A percentile compares a stretch with the other conserved stretches of the same genome.
Conservation (phyloP, 2,329 filamentous ascomycete species). For the Aspergillus aculeatus region DNA sequence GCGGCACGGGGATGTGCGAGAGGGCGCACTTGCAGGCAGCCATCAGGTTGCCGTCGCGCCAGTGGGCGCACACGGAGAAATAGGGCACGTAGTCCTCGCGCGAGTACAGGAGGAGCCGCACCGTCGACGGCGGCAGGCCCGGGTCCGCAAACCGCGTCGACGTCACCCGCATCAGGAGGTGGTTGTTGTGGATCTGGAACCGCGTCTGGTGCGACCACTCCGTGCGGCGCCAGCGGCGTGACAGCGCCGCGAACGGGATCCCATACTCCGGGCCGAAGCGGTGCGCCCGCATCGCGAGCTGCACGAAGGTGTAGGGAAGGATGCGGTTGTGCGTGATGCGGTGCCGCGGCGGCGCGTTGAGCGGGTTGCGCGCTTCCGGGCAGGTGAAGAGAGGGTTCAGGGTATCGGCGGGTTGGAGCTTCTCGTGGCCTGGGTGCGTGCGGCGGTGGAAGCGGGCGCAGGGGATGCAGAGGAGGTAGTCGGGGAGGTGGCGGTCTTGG, state of each 20-base stretch:
- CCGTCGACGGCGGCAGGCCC: slow-evolving; percentile 51
- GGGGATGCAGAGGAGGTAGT: slow-evolving; percentile 59
- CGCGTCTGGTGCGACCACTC: slow-evolving; percentile 57
- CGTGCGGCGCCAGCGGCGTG: slow-evolving; percentile 55
- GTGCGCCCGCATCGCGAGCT: slow-evolving; percentile 54
- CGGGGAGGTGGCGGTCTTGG: slow-evolving; percentile 53
- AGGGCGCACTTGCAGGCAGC: slow-evolving; percentile 61
- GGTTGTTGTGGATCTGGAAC: slow-evolving; percentile 54
- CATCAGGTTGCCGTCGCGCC: slow-evolving; percentile 61
- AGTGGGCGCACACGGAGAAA: slow-evolving; percentile 63
- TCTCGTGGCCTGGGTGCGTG: slow-evolving; percentile 53
- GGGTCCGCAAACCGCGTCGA: slow-evolving; percentile 54
- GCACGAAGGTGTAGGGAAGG: slow-evolving; percentile 59
- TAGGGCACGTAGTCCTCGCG: slow-evolving; percentile 62
- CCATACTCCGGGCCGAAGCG: slow-evolving; percentile 51
- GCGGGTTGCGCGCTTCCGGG: slow-evolving; percentile 52
- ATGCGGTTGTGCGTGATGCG: slow-evolving; percentile 55
- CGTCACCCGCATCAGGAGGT: slow-evolving; percentile 58
- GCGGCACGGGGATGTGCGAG: slow-evolving; percentile 53
- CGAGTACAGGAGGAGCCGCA: slow-evolving; percentile 58
- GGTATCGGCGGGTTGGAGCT: slow-evolving; percentile 53
- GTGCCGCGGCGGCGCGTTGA: slow-evolving; percentile 49
- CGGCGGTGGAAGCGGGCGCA: slow-evolving; percentile 58
- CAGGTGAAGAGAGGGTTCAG: slow-evolving; percentile 59
- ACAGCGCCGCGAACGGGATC: slow-evolving; percentile 47